Percentiles rank a stretch among this genome's conserved stretches.
These are phyloP conservation scores for Diutina ranongensis DNA, from an alignment of 1,139 yeast species.

Conservation along the genomic window DNA sequence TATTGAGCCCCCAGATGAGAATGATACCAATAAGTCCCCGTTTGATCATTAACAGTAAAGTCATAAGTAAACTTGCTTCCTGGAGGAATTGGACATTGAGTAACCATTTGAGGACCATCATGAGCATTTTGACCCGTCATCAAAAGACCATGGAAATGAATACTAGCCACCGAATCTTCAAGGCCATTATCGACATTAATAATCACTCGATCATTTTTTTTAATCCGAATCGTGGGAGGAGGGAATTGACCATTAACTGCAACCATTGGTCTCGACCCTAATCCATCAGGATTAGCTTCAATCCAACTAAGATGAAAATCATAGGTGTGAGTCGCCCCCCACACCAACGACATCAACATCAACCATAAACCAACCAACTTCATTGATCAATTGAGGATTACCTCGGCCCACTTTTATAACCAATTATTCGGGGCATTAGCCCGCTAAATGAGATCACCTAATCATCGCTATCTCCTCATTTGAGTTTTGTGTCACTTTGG, in stretches of 20 bases:
- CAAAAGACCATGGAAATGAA: slow-evolving; percentile 89
- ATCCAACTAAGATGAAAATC: slow-evolving; percentile 46
- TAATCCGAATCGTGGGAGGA: slow-evolving; percentile 54
- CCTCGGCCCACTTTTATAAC: too few relatives aligned
- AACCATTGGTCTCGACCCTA: slow-evolving; percentile 36
- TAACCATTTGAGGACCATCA: slow-evolving; percentile 85
- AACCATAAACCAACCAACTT: too few relatives aligned
- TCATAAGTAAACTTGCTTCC: slow-evolving; percentile 59
- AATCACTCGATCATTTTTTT: slow-evolving; percentile 49
- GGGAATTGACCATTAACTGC: slow-evolving; percentile 71
- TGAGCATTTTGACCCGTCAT: slow-evolving; percentile 59
- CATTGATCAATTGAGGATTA: too few relatives aligned
- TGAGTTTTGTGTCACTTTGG: too few relatives aligned
- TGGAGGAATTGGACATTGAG: slow-evolving; percentile 80
- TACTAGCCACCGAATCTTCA: slow-evolving; percentile 40
- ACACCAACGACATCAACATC: too few relatives aligned
- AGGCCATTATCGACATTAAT: slow-evolving; percentile 50
- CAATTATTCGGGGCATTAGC: too few relatives aligned
- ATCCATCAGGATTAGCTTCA: slow-evolving; percentile 56
- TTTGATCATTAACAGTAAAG: slow-evolving; percentile 68
- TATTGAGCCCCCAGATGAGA: slow-evolving; percentile 81
- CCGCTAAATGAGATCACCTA: too few relatives aligned
- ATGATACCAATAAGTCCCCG: slow-evolving; percentile 93
- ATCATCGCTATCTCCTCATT: too few relatives aligned
- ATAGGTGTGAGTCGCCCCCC: slow-evolving; percentile 43